Conservation (phyloP, 2,329 filamentous ascomycete species). For the Hypoxylon sp. region DNA sequence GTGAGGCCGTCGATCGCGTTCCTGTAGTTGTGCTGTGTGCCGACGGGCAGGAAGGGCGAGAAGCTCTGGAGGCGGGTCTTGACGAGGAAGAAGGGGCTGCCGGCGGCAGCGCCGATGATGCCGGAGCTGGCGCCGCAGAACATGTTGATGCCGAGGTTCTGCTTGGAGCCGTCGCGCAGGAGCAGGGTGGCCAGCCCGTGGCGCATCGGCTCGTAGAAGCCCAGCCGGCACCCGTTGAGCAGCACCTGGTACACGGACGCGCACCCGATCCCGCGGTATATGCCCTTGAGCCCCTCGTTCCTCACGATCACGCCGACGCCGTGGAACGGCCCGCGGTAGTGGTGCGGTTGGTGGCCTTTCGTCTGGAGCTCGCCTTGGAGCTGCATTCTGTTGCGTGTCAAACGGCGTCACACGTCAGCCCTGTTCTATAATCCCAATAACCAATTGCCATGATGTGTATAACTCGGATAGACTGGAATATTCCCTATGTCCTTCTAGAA, state of each 20-base stretch:
- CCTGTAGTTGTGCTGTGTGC: slow-evolving; percentile 94
- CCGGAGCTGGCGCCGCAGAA: slow-evolving; percentile 91
- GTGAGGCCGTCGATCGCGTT: slow-evolving; percentile 87
- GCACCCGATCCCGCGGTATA: slow-evolving; percentile 90
- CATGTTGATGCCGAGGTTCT: slow-evolving; percentile 93
- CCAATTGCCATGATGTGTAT: background rate
- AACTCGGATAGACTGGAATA: background rate
- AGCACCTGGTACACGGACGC: slow-evolving; percentile 97
- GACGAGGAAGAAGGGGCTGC: slow-evolving; percentile 96
- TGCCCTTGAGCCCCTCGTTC: slow-evolving; percentile 88
- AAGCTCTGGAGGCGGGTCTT: slow-evolving; percentile 97
- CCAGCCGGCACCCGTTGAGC: slow-evolving; percentile 94
- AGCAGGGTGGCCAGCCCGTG: slow-evolving; percentile 76
- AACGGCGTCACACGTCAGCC: slow-evolving; percentile 31
- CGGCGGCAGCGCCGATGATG: slow-evolving; percentile 90
- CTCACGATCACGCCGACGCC: slow-evolving; percentile 90
- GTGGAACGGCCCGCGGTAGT: slow-evolving; percentile 93
- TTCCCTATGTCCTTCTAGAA: background rate
- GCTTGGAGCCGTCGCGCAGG: slow-evolving; percentile 79
- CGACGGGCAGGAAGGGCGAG: slow-evolving; percentile 92
- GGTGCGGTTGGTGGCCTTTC: slow-evolving; percentile 85
- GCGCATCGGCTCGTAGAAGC: slow-evolving; percentile 97
- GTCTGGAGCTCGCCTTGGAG: slow-evolving; percentile 94
- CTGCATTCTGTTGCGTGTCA: slow-evolving; percentile 77
- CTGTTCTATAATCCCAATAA: background rate